A percentile compares a stretch with the other conserved stretches of the same genome.
These are phyloP conservation scores for Pseudonitzschia delicatissima DNA, from an alignment of 108 stramenopile genomes.

Conservation along the genomic window DNA sequence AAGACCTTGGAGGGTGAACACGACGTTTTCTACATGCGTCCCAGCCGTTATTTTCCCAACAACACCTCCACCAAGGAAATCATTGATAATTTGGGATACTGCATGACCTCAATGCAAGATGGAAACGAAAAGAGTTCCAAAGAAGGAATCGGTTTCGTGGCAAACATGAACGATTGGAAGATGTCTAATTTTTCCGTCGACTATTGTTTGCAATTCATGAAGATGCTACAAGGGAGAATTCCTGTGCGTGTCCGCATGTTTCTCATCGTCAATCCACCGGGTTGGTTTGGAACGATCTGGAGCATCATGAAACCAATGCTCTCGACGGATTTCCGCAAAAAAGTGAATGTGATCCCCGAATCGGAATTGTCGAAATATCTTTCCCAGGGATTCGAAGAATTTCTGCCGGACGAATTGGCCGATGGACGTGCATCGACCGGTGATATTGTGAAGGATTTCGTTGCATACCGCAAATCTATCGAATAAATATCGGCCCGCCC, in stretches of 20 bases:
- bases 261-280: slow-evolving; percentile 65
- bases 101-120: slow-evolving; percentile 43
- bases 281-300: slow-evolving; percentile 51
- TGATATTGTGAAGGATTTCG: slow-evolving; percentile 40
- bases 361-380: slow-evolving; percentile 28
- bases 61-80: slow-evolving; percentile 28
- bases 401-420: slow-evolving; percentile 41
- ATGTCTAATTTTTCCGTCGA: slow-evolving; percentile 43
- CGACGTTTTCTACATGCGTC: slow-evolving; percentile 48
- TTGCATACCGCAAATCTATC: slow-evolving; percentile 22
- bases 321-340: slow-evolving; percentile 32
- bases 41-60: slow-evolving; percentile 42
- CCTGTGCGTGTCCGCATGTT: no score
- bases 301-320: slow-evolving; percentile 48
- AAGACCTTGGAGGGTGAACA: slow-evolving; percentile 39
- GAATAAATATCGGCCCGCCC: no score
- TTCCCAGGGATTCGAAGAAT: slow-evolving; percentile 24
- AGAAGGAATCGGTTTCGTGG: slow-evolving; percentile 54
- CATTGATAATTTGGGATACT: slow-evolving; percentile 51
- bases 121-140: slow-evolving; percentile 22
- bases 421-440: slow-evolving; percentile 24
- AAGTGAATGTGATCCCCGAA: slow-evolving; percentile 39
- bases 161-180: slow-evolving; percentile 52
- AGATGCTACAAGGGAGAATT: no score
- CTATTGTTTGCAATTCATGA: no score